Evolutionary conservation across 805 yeast species (phyloP).

Genomic region (Candida pseudoglaebosa): DNA sequence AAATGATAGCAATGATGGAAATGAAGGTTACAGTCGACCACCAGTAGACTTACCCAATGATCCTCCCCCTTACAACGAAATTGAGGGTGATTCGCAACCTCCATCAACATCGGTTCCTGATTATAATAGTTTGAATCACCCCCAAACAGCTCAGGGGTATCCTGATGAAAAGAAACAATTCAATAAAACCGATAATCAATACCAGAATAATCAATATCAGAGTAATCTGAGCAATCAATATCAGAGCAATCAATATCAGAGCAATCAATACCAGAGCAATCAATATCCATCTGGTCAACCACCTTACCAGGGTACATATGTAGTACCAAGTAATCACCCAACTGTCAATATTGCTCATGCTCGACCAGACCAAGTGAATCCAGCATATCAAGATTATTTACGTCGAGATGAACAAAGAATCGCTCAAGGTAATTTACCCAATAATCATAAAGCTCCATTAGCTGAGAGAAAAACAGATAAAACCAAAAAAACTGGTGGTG

Average conservation of each 20-base stretch:
- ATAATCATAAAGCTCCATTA: constrained; percentile 34
- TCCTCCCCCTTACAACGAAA: constrained; percentile 9
- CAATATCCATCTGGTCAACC: constrained; percentile 9
- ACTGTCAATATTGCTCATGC: constrained; percentile 35
- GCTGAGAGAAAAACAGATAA: constrained; percentile 19
- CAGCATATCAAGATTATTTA: constrained; percentile 32
- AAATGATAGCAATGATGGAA: constrained; percentile 4
- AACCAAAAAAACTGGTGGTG: constrained; percentile 21
- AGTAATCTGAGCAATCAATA: not conserved
- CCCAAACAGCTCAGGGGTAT: not conserved
- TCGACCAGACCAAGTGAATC: constrained; percentile 32
- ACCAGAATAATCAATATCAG: constrained; percentile 4
- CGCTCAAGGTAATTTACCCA: constrained; percentile 30
- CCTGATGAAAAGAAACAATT: constrained; percentile 5
- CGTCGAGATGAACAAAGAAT: constrained; percentile 28
- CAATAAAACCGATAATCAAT: constrained; percentile 5
- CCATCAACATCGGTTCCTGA: constrained; percentile 1
- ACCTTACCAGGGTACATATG: not conserved
- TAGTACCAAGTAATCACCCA: constrained; percentile 4
- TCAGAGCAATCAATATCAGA: constrained; percentile 3
- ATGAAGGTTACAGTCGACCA: constrained; percentile 4
- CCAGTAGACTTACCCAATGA: constrained; percentile 7
- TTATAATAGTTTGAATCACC: constrained; percentile 9
- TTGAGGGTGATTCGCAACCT: not conserved
- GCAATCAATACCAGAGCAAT: not conserved